Evolutionary conservation across 116 monocot genomes (phyloP).

Genomic region (Iris pallida): DNA sequence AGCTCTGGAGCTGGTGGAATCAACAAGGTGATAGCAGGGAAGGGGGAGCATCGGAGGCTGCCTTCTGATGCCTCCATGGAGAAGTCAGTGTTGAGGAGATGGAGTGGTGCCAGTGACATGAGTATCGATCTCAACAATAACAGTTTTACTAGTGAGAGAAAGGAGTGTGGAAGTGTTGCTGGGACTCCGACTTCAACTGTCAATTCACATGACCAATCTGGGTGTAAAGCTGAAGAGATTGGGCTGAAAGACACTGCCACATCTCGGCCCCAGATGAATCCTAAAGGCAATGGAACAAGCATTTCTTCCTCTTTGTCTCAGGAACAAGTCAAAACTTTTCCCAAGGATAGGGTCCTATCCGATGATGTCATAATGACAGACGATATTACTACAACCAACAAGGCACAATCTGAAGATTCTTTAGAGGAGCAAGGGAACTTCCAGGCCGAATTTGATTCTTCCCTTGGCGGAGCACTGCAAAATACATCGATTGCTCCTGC

Average conservation of each 20-base stretch:
- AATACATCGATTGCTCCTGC: conserved; percentile 8
- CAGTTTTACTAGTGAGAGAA: conserved; percentile 39
- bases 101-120: conserved; percentile 99
- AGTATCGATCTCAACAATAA: conserved; percentile 65
- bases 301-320: conserved; percentile 19
- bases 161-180: conserved; percentile 34
- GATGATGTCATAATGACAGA: conserved; percentile 14
- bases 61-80: conserved; percentile 75
- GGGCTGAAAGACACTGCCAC: conserved; percentile 37
- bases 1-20: conserved; percentile 23
- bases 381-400: conserved; percentile 7
- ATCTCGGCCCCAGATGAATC: conserved; percentile 20
- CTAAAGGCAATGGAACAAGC: conserved; percentile 11
- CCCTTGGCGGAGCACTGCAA: conserved; percentile 5
- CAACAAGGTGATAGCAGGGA: conserved; percentile 32
- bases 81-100: conserved; percentile 78
- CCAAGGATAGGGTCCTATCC: neutral
- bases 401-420: neutral
- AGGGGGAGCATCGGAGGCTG: conserved; percentile 63
- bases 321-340: conserved; percentile 8
- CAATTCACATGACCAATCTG: conserved; percentile 27
- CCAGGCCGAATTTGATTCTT: conserved; percentile 4
- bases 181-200: conserved; percentile 60
- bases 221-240: conserved; percentile 20
- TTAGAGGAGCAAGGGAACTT: conserved; percentile 9